Percentiles rank a stretch among this genome's conserved stretches.
Evolutionary conservation across 345 rosid genomes (phyloP).

Genomic region (Acer negundo): DNA sequence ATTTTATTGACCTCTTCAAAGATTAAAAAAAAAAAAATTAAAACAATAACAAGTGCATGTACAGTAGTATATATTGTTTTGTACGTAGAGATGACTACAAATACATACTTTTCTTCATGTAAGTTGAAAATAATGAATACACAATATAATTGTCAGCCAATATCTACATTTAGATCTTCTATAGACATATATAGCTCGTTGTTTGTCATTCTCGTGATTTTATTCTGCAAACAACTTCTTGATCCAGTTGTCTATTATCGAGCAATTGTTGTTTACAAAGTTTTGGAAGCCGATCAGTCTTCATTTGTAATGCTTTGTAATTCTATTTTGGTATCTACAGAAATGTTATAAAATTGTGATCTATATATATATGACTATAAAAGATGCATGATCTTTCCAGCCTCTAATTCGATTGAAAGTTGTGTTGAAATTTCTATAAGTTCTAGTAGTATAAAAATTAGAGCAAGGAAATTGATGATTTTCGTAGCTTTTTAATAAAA

Average conservation of each 20-base stretch:
- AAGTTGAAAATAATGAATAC: background rate
- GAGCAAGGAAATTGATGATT: too few species aligned
- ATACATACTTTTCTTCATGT: background rate
- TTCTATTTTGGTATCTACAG: too few species aligned
- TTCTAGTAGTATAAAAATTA: too few species aligned
- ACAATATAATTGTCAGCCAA: background rate
- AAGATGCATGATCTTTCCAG: background rate
- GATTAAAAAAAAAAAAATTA: background rate
- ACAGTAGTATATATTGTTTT: too few species aligned
- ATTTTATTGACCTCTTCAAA: background rate
- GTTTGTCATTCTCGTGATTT: background rate
- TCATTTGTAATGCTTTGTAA: background rate
- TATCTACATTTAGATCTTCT: background rate
- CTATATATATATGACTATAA: background rate
- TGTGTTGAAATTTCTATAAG: too few species aligned
- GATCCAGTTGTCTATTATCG: background rate
- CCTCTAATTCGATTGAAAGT: too few species aligned
- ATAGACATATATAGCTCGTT: background rate
- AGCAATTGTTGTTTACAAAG: too few species aligned
- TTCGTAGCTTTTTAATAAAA: too few species aligned
- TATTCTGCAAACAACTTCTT: background rate
- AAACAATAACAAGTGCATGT: background rate
- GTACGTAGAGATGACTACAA: background rate
- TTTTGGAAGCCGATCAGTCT: background rate
- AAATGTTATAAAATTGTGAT: background rate